A percentile compares a stretch with the other conserved stretches of the same genome.
These are phyloP conservation scores for Vitis hybrid DNA, from an alignment of 177 flowering plant species.

Conservation along the genomic window DNA sequence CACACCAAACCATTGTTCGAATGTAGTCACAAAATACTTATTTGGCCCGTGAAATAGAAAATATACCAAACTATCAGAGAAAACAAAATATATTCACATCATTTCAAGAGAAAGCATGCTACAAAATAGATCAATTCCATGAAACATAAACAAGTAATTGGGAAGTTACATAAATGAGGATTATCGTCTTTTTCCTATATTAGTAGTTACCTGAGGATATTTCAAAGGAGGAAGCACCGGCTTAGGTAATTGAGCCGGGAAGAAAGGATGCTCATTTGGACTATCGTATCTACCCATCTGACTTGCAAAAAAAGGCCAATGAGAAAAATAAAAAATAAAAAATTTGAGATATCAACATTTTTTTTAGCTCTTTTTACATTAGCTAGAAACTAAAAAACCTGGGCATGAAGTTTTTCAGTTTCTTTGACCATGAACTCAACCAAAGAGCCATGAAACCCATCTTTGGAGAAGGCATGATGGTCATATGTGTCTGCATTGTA, in stretches of 20 bases:
- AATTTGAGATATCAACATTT: neutral
- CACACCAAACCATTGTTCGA: no score
- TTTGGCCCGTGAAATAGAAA: no score
- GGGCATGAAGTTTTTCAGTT: conserved; percentile 70
- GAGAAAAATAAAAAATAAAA: neutral
- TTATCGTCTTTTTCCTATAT: no score
- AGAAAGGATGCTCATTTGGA: conserved; percentile 72
- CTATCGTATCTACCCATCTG: conserved; percentile 65
- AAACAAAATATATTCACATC: no score
- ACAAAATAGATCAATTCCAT: no score
- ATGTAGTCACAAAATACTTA: no score
- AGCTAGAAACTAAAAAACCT: conserved; percentile 19
- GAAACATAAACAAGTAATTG: no score
- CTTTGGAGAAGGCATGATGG: conserved; percentile 37
- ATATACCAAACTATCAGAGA: no score
- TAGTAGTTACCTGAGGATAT: conserved; percentile 48
- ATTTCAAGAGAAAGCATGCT: no score
- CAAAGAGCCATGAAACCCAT: conserved; percentile 58
- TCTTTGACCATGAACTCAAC: conserved; percentile 62
- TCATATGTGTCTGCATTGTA: conserved; percentile 58
- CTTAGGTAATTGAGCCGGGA: conserved; percentile 48
- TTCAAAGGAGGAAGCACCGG: conserved; percentile 56
- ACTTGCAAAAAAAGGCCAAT: conserved; percentile 5
- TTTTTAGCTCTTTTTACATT: neutral
- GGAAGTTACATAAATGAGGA: no score